These are phyloP conservation scores for Salix viminalis DNA, from an alignment of 345 rosid species.

Conservation along the genomic window DNA sequence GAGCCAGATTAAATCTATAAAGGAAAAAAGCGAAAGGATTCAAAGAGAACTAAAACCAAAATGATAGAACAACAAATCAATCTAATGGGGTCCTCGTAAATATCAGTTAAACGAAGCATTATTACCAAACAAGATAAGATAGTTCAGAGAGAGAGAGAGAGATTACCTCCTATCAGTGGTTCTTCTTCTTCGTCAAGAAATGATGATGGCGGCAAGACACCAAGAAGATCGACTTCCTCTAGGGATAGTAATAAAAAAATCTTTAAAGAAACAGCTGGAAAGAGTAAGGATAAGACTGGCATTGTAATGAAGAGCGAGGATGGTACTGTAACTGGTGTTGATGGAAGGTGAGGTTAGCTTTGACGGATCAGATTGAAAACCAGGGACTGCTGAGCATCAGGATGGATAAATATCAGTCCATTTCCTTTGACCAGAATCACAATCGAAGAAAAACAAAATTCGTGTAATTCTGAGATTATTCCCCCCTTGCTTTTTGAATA, in stretches of 20 bases:
- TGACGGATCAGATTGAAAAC: neutral
- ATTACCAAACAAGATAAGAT: too few species aligned
- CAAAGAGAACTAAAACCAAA: neutral
- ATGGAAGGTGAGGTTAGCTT: constrained; percentile 1
- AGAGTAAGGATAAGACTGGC: constrained; percentile 1
- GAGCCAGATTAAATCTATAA: neutral
- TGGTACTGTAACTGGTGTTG: constrained; percentile 22
- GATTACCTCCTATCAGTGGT: too few species aligned
- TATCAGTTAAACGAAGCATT: too few species aligned
- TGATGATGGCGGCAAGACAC: constrained; percentile 37
- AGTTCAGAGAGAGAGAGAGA: too few species aligned
- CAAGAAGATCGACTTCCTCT: constrained; percentile 27
- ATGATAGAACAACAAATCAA: too few species aligned
- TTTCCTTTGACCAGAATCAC: constrained; percentile 60
- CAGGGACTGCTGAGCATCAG: neutral
- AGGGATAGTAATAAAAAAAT: neutral
- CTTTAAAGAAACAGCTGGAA: neutral
- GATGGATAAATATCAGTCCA: constrained; percentile 31
- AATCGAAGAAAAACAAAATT: neutral
- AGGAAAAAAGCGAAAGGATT: neutral
- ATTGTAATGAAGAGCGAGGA: constrained; percentile 19
- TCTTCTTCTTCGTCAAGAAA: neutral
- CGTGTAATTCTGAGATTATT: neutral
- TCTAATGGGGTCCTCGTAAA: neutral
- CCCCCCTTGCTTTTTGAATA: too few species aligned